A percentile compares a stretch with the other conserved stretches of the same genome.
Conservation (phyloP, 352 stramenopile genomes). For the Pythium apleroticum region DNA sequence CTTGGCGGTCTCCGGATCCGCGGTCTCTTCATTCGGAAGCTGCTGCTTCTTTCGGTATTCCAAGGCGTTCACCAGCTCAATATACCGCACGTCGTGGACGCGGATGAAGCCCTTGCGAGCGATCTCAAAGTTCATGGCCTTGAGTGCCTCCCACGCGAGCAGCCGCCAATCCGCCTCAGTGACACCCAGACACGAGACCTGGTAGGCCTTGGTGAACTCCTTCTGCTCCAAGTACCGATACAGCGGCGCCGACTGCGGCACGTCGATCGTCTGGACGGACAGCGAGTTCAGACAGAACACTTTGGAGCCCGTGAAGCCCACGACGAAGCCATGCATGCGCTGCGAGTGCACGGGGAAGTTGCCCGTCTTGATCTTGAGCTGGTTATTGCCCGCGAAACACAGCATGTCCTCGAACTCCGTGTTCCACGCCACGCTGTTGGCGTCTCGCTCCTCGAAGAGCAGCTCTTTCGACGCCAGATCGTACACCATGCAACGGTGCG, state of each 20-base stretch:
- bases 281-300: constrained; percentile 91
- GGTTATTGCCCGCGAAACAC: constrained; percentile 88
- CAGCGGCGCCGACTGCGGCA: constrained; percentile 87
- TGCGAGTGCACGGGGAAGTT: constrained; percentile 88
- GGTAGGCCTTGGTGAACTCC: constrained; percentile 88
- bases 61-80: constrained; percentile 88
- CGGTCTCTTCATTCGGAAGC: constrained; percentile 31
- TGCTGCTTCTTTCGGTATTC: constrained; percentile 76
- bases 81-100: constrained; percentile 89
- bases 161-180: constrained; percentile 90
- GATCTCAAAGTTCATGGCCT: constrained; percentile 78
- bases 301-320: constrained; percentile 91
- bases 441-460: constrained; percentile 83
- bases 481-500: constrained; percentile 90
- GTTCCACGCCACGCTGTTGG: constrained; percentile 93
- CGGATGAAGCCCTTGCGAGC: constrained; percentile 88
- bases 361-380: constrained; percentile 91
- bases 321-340: constrained; percentile 90
- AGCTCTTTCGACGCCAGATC: constrained; percentile 90
- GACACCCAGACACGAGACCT: constrained; percentile 92
- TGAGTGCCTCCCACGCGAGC: constrained; percentile 86
- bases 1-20: constrained; percentile 42
- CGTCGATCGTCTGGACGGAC: constrained; percentile 88
- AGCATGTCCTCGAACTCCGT: constrained; percentile 94
- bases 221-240: constrained; percentile 91